Evolutionary conservation across 345 rosid genomes (phyloP), one percentile per base, ranked within the genome.

Genomic region (Bretschneidera sinensis): DNA sequence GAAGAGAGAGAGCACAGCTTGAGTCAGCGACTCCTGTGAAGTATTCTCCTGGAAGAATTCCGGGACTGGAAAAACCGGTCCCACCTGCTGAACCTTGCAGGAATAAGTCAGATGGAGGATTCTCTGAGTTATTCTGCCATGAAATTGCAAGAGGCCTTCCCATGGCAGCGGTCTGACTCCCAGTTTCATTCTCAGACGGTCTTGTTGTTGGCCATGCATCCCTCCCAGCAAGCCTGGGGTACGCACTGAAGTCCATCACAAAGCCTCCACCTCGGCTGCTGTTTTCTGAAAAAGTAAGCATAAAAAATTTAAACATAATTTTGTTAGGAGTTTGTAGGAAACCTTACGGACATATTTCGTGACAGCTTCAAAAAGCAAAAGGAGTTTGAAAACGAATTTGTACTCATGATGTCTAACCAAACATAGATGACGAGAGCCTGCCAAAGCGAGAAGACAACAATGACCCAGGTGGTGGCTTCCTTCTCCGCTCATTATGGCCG

Each of bases 1-100:
- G 97, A 94, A 92, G 97, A 92, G 97, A 92, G 98, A 90, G 98
- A 90, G 97, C 97, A 89, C 97, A 75, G 77, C 63, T 83, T 43
- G 97, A 88, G 71, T 90, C 84, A 21, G 78, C 61, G 31, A 80
- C 79, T 61, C 84, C 89, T 14, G 85, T 63, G 78, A 81, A 83
- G 81, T 91, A 79, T 82, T 83, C 84, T 73, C 75, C 86, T 1
- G 85, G 71, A 63, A 81, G 71, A 60, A 72, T 65, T 54, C 73
- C 79, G n/a, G 85, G 60, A 69, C 79, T 13, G 51, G 92, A 61
- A 66, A 74, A 72, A 50, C 83, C 83, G 59, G 81, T 73, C 62
- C 81, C 81, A 54, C 68, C 75, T 2, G 78, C 48, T 49, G 84
- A 77, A 61, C 80, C 80, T 57, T 79, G 96, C 45, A 74, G 63